Base-by-base conservation (phyloP, 352 stramenopile genomes). In the Phytopythium vexans region DNA sequence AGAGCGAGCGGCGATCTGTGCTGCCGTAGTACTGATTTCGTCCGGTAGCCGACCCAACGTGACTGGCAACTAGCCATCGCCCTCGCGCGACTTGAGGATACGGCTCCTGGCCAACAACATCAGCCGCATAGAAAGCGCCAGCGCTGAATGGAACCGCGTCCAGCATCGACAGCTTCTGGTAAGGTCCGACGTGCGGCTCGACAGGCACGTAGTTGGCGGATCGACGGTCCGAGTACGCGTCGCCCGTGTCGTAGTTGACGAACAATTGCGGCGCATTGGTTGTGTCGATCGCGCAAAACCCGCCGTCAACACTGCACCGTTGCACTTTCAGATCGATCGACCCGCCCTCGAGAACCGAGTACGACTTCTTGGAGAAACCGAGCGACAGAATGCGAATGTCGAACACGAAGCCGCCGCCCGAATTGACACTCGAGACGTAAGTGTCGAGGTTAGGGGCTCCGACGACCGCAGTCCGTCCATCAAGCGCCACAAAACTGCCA, bases 401-500 rank as follows among this genome's bases (percentile, higher is more conserved):
- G 50, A 93, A 97, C 11, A 97, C 75, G 42, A 96, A 88, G 0
- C 78, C 95, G n/a, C 92, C 89, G 12, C 96, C 96, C 14, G 89
- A 86, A 62, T 98, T 98, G 50, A 86, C 81, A 9, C 82, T 78
- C 14, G 90, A 82, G 35, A 92, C 83, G 31, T 94, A 82, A 1
- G 85, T 93, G 60, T 99, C 94, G 15, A 96, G 68, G 52, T 98
- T 98, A 1, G 91, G 86, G 2, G 91, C 82, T 35, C 95, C 94
- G 12, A 98, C 67, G n/a, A 96, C 77, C 4, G 89, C 95, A 10
- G 77, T 86, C 10, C 82, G 79, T 27, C 91, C 72, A 42, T 94
- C 58, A 31, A 98, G 53, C 4, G 88, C 83, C 4, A 98, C 82
- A 27, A 75, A 68, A 2, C 69, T 70, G 8, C 91, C 95, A 52